Evolutionary conservation across 176 grass and related monocot species (phyloP).

Genomic region (Phoenix roebelenii): DNA sequence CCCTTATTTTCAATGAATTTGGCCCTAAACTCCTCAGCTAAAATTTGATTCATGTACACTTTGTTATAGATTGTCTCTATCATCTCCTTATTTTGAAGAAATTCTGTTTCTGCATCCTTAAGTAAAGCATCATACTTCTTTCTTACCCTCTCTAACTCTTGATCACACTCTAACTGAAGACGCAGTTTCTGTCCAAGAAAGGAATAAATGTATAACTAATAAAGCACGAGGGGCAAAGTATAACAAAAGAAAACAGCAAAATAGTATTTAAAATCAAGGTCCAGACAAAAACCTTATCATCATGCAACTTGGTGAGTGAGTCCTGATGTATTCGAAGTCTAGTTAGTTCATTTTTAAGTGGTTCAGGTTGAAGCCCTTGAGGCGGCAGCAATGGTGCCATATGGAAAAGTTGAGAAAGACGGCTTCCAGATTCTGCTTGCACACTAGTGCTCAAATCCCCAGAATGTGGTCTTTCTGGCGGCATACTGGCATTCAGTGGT

Average conservation of each 20-base stretch:
- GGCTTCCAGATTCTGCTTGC: slow-evolving; percentile 17
- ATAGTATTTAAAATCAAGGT: background rate
- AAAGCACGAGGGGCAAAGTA: slow-evolving; percentile 6
- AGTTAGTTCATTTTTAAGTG: slow-evolving; percentile 63
- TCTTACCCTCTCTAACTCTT: slow-evolving; percentile 65
- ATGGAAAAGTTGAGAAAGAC: slow-evolving; percentile 37
- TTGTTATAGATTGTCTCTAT: slow-evolving; percentile 49
- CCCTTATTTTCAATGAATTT: slow-evolving; percentile 69
- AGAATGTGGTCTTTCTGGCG: slow-evolving; percentile 22
- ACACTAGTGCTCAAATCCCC: slow-evolving; percentile 15
- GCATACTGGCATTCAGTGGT: slow-evolving; percentile 12
- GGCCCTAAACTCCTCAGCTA: slow-evolving; percentile 78
- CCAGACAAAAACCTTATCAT: slow-evolving; percentile 47
- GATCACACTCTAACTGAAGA: slow-evolving; percentile 38
- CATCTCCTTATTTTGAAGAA: slow-evolving; percentile 43
- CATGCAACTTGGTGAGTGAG: slow-evolving; percentile 36
- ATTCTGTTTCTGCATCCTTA: slow-evolving; percentile 44
- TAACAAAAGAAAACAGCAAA: slow-evolving; percentile 1
- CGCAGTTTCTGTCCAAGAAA: slow-evolving; percentile 42
- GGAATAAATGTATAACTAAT: slow-evolving; percentile 12
- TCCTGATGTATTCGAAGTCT: slow-evolving; percentile 41
- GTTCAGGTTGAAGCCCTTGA: slow-evolving; percentile 41
- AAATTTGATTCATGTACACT: slow-evolving; percentile 63
- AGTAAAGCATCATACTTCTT: slow-evolving; percentile 62
- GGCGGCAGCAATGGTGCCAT: slow-evolving; percentile 34